Evolutionary conservation across 202 grass and related monocot species (phyloP), one percentile per base, ranked within the genome.

Genomic region (Elaeis oleifera): DNA sequence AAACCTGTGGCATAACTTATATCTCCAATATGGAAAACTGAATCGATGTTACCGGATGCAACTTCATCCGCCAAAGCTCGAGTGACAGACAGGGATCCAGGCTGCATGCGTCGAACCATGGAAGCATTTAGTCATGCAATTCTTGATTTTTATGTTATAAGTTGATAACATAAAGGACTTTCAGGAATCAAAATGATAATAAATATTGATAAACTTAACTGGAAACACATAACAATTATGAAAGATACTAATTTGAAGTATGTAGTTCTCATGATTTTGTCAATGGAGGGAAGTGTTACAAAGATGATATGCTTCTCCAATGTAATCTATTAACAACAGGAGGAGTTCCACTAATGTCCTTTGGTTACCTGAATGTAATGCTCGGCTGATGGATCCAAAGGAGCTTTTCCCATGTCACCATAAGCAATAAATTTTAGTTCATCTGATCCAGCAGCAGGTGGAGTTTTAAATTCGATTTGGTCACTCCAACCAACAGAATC

Each of bases 371-470:
- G 90, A 60, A 95, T 95, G 49, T 84, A 95, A 67, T 95, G 90
- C 25, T 95, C 90, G 15, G 86, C 82, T 1, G 85, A 95, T 22
- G 73, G 64, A 25, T 95, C 90, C 15, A 90, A 74, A 5, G 90
- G 90, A 81, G 90, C 85, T 74, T 95, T 95, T 71, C 90, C 83
- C 90, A 95, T 95, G n/a, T 95, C 90, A 65, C 90, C 90, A 23
- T 77, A 95, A 58, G 85, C 54, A 24, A 95, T 67, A 32, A 86
- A 89, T 16, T 58, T 67, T 5, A 74, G 51, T 63, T 90, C 74
- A 6, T 76, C 76, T 48, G 83, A 83, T 52, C 85, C 90, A 59
- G 60, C 76, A 54, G 83, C 82, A 16, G 90, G 71, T 71, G 90
- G 83, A 26, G 80, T 95, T 76, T 54, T 90, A 56, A 95, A 90